A percentile compares a stretch with the other conserved stretches of the same genome.
phyloP scores from a whole-genome alignment of 78 protist genomes.

The Carpediemonas membranifera region DNA sequence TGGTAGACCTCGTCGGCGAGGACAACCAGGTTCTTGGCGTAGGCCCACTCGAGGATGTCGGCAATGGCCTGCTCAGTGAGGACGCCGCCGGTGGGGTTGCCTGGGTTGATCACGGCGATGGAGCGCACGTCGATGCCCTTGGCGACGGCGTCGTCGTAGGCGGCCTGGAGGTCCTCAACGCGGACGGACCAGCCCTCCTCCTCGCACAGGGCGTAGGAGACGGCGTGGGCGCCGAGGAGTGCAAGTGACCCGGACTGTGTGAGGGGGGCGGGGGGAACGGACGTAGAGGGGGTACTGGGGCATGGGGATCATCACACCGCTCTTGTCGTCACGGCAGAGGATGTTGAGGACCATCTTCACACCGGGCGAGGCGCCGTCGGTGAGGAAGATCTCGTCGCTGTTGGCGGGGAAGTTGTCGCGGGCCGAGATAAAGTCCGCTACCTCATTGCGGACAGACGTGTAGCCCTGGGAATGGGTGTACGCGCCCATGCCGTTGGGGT shows the following conservation, averaged over 20 bases:
- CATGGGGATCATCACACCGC: slow-evolving; percentile 5
- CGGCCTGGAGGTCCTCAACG: not conserved
- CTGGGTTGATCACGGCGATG: slow-evolving; percentile 15
- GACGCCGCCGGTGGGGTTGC: slow-evolving; percentile 19
- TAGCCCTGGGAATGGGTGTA: not conserved
- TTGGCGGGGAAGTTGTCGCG: not conserved
- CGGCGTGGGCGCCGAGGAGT: not conserved
- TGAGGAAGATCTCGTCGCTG: slow-evolving; percentile 6
- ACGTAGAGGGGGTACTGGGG: slow-evolving; percentile 25
- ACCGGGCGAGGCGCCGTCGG: slow-evolving; percentile 18
- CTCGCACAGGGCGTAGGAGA: slow-evolving; percentile 7
- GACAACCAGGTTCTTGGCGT: not conserved
- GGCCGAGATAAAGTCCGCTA: slow-evolving; percentile 1
- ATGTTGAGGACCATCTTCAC: not conserved
- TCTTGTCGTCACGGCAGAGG: not conserved
- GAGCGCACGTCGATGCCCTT: not conserved
- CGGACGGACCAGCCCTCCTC: slow-evolving; percentile 3
- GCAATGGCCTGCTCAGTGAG: not conserved
- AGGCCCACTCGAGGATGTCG: not conserved
- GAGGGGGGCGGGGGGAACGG: too few relatives aligned
- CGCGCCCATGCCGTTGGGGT: too few relatives aligned
- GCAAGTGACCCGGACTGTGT: not conserved
- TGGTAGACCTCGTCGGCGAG: slow-evolving; percentile 26
- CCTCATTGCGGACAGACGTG: not conserved
- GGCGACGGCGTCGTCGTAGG: not conserved